Evolutionary conservation across 2,329 filamentous ascomycete species (phyloP), one percentile per base, ranked within the genome.

Genomic region (Hypoxylon sp.): DNA sequence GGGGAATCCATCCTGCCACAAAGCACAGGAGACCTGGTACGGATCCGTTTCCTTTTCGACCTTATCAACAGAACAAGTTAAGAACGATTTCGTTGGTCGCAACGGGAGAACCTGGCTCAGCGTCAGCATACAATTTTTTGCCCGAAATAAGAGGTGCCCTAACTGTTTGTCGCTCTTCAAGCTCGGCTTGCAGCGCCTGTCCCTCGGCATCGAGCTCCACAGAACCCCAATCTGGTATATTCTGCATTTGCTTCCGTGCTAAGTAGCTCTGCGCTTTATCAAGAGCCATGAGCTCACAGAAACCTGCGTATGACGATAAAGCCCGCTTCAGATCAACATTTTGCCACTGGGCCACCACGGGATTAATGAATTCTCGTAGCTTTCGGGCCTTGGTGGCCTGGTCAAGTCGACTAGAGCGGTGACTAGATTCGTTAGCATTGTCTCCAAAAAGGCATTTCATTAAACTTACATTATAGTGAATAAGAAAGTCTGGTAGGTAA

Each of bases 11-110:
- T 94, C 91, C 65, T 91, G 89, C 96, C 96, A 99, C n/a, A 99
- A 82, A 17, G 86, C 85, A 73, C 90, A 91, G 0, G 94, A 93
- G 26, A 92, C 89, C 68, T 92, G 88, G 73, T 94, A 96, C 0
- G 92, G 85, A 8, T 88, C 82, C 3, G 92, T 91, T 4, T 87
- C 86, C 73, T 92, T 92, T 53, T 94, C 91, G 6, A 98, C 81
- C 77, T 94, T 94, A 74, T 99, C 97, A 0, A 96, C 95, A 0
- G 95, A 97, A 53, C 94, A 95, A 1, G 92, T 92, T n/a, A 99
- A 83, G 76, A 98, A 92, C 0, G 93, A 94, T 78, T 98, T 98
- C 1, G 95, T 98, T 5, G 92, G 88, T 63, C 95, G 90, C 46
- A 99, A 82, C 3, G 96, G 96, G 13, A 98, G 82, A 66, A 87